phyloP scores from a whole-genome alignment of 495 filamentous ascomycete genomes.

The Amniculicola lignicola region DNA sequence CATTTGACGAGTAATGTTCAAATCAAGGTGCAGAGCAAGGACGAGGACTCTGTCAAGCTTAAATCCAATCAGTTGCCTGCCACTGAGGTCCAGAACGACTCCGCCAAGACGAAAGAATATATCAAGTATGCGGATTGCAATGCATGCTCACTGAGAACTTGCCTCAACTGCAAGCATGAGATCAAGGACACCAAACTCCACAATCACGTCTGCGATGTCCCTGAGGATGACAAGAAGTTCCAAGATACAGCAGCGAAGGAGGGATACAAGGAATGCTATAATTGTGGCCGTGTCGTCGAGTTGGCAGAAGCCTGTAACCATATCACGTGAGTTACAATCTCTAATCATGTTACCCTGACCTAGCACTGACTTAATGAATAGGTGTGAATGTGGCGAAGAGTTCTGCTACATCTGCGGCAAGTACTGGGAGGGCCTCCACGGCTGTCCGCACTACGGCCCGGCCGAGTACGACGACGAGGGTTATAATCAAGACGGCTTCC shows the following conservation, averaged over 20 bases:
- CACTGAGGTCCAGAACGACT: too few species aligned
- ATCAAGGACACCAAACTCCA: background rate
- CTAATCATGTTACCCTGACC: background rate
- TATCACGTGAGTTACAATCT: constrained; percentile 12
- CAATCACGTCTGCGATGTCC: constrained; percentile 16
- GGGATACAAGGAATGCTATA: constrained; percentile 24
- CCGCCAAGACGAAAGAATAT: background rate
- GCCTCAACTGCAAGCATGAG: constrained; percentile 13
- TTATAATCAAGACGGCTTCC: constrained; percentile 34
- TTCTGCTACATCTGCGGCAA: constrained; percentile 35
- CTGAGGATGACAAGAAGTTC: constrained; percentile 23
- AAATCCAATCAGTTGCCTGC: too few species aligned
- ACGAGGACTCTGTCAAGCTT: too few species aligned
- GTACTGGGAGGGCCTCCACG: constrained; percentile 25
- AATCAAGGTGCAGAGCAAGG: too few species aligned
- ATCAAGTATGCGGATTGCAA: constrained; percentile 16
- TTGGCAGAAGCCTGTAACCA: constrained; percentile 32
- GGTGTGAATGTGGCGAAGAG: constrained; percentile 24
- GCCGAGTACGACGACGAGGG: constrained; percentile 29
- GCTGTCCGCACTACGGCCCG: constrained; percentile 28
- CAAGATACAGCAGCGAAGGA: constrained; percentile 15
- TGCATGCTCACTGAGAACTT: constrained; percentile 10
- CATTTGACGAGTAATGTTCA: background rate
- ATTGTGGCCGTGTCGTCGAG: constrained; percentile 23
- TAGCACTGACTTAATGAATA: constrained; percentile 2